Base-by-base conservation (phyloP, 345 rosid species). In the Aethionema arabicum region DNA sequence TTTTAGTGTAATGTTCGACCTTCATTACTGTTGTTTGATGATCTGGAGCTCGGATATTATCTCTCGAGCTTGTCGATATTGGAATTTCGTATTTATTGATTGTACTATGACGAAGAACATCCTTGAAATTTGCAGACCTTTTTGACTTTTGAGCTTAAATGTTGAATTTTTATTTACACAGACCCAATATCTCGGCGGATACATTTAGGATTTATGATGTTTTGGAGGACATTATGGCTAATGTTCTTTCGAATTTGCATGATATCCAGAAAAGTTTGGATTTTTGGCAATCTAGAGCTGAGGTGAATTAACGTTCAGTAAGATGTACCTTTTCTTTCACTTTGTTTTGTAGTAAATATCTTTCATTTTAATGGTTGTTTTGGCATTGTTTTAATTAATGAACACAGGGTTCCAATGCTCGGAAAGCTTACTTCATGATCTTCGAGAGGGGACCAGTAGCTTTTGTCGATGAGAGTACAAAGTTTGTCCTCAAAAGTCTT, bases 371-470 rank as follows among this genome's bases (percentile, higher is more conserved):
- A 21, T 31, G 30, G 32, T 46, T 32, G 15, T 39, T 31, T 43
- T 70, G 30, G 30, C 4, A 5, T 36, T 40, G 11, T 48, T 53
- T 21, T 46, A 7, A 50, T 56, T 43, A 12, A 59, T 47, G 11
- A 16, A 21, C 61, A 44, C 58, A 92, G 98, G 91, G 81, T 33
- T 83, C 95, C 39, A 55, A 78, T 79, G 79, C 84, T 66, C 78
- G 75, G 11, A 92, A 82, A 73, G 74, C 82, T 4, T 82, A 79
- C 77, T 89, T 81, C 75, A 87, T 87, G 87, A 44, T 89, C 31
- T 84, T 84, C 15, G 98, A 92, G 84, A 83, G 98, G 79, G 98
- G 98, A 15, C 98, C 96, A 0, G 51, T 56, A 38, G 96, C 93
- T 70, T 89, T 92, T 69, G 41, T 83, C 52, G 67, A 80, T 48